A percentile compares a stretch with the other conserved stretches of the same genome.
Conservation (phyloP, 2,329 filamentous ascomycete species). For the Xylariaceae sp. region DNA sequence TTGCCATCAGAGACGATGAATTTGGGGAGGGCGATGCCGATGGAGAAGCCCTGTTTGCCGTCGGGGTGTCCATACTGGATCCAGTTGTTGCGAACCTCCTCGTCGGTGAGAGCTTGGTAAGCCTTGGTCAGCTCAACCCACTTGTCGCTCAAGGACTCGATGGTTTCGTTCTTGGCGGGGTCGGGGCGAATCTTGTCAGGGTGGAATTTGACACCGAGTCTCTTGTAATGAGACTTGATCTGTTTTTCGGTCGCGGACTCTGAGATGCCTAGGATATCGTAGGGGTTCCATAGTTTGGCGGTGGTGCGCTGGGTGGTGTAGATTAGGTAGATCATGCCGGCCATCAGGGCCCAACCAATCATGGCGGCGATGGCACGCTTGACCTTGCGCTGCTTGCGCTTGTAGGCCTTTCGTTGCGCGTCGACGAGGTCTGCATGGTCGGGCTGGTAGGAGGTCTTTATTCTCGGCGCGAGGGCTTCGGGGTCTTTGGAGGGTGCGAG, state of each 20-base stretch:
- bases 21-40: conserved; percentile 91
- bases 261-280: conserved; percentile 84
- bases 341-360: conserved; percentile 78
- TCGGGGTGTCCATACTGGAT: conserved; percentile 94
- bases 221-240: conserved; percentile 89
- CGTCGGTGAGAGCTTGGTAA: conserved; percentile 95
- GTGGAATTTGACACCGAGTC: conserved; percentile 79
- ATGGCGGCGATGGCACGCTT: conserved; percentile 77
- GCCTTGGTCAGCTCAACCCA: conserved; percentile 97
- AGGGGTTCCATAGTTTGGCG: conserved; percentile 90
- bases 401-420: conserved; percentile 76
- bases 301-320: conserved; percentile 66
- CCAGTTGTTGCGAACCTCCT: conserved; percentile 95
- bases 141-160: conserved; percentile 76
- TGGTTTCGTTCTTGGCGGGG: conserved; percentile 80
- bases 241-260: conserved; percentile 83
- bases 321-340: conserved; percentile 89
- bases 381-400: conserved; percentile 81
- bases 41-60: conserved; percentile 96
- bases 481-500: conserved; percentile 73
- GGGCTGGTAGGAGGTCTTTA: conserved; percentile 76
- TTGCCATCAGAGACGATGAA: conserved; percentile 91
- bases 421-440: conserved; percentile 81
- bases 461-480: conserved; percentile 75
- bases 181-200: conserved; percentile 90